Evolutionary conservation across 495 filamentous ascomycete species (phyloP).

Genomic region (Chaetomium cochliodes): DNA sequence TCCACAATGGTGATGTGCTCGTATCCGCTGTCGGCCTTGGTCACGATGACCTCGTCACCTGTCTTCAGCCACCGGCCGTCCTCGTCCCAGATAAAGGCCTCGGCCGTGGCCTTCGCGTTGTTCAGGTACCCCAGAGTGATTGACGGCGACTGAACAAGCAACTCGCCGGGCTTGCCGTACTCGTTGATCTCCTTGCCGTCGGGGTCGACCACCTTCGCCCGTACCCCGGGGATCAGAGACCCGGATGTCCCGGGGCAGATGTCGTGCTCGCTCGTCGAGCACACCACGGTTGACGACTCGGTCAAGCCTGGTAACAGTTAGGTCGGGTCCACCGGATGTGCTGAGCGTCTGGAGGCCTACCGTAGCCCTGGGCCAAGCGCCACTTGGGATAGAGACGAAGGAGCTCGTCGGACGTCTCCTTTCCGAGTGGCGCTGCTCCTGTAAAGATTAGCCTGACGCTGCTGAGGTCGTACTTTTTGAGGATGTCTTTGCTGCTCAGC

Average conservation of each 20-base stretch:
- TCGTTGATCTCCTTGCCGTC: constrained; percentile 74
- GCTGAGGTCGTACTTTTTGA: constrained; percentile 71
- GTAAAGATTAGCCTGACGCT: constrained; percentile 68
- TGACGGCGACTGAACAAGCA: constrained; percentile 72
- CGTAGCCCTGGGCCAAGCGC: constrained; percentile 76
- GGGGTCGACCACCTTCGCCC: constrained; percentile 66
- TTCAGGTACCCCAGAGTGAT: constrained; percentile 81
- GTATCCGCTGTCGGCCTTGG: constrained; percentile 58
- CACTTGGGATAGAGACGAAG: constrained; percentile 63
- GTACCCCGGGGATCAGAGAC: constrained; percentile 62
- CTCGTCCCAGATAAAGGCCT: constrained; percentile 73
- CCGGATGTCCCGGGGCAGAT: constrained; percentile 73
- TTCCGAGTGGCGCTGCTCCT: constrained; percentile 79
- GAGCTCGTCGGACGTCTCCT: constrained; percentile 71
- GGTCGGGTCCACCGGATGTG: neutral
- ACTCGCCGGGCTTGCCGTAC: constrained; percentile 77
- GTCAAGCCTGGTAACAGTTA: constrained; percentile 60
- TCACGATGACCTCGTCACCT: constrained; percentile 78
- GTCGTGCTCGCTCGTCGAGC: constrained; percentile 62
- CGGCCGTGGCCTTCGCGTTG: constrained; percentile 77
- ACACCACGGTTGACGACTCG: constrained; percentile 75
- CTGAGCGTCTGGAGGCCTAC: constrained; percentile 41
- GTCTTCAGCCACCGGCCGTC: constrained; percentile 78
- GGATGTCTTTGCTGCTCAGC: constrained; percentile 61
- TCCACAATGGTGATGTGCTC: constrained; percentile 86